These are phyloP conservation scores for Eucalyptus cloeziana DNA, from an alignment of 345 rosid species.

Conservation along the genomic window DNA sequence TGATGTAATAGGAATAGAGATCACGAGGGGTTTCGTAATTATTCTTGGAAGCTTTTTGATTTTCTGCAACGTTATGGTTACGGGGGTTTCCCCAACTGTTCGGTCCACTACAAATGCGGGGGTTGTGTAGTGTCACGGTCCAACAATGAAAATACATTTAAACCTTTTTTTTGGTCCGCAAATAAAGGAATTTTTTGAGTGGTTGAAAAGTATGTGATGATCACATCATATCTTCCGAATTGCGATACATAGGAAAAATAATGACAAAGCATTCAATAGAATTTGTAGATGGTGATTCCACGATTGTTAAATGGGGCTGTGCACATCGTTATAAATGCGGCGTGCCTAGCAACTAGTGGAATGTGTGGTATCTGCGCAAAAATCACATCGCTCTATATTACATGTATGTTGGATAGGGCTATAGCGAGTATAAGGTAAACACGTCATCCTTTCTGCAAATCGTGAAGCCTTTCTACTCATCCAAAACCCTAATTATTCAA, in stretches of 20 bases:
- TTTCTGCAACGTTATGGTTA: neutral
- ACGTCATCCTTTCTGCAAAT: neutral
- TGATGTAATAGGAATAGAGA: neutral
- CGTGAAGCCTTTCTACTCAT: neutral
- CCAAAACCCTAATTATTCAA: neutral
- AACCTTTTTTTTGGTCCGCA: neutral
- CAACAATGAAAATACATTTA: neutral
- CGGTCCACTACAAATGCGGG: neutral
- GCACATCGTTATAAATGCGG: neutral
- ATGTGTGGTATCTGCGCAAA: neutral
- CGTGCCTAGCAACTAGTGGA: neutral
- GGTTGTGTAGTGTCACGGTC: neutral
- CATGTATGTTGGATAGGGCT: neutral
- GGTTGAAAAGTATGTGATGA: neutral
- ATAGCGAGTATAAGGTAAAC: neutral
- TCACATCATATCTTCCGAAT: neutral
- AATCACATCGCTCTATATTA: neutral
- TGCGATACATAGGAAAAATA: neutral
- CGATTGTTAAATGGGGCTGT: neutral
- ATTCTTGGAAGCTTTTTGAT: neutral
- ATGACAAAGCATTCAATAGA: neutral
- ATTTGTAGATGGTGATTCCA: neutral
- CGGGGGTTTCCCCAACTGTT: neutral
- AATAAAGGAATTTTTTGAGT: neutral
- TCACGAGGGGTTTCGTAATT: neutral